phyloP scores from a whole-genome alignment of 495 filamentous ascomycete genomes.

The Neurospora africana region DNA sequence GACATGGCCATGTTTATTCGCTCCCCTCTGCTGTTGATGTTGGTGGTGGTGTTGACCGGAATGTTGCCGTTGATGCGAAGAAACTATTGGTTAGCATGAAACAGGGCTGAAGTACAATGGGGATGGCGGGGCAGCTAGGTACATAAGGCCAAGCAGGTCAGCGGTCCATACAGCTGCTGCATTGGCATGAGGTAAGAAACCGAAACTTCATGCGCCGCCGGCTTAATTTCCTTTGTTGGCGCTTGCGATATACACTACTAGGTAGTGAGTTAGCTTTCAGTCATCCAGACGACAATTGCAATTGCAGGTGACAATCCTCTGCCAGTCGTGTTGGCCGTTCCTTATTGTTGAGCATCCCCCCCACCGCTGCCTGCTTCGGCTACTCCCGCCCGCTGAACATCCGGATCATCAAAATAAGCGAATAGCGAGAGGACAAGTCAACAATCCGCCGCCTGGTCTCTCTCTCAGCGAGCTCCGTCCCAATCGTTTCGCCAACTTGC shows the following conservation, averaged over 20 bases:
- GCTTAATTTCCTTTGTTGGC: background rate
- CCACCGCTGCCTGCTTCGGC: background rate
- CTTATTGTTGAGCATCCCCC: background rate
- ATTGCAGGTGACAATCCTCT: background rate
- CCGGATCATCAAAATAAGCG: background rate
- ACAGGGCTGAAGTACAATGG: background rate
- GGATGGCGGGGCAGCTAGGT: background rate
- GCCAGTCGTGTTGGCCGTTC: background rate
- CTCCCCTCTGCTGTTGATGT: background rate
- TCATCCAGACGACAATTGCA: background rate
- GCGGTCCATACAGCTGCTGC: background rate
- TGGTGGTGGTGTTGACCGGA: background rate
- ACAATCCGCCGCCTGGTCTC: background rate
- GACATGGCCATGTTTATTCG: background rate
- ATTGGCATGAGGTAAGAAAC: background rate
- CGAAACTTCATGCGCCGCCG: background rate
- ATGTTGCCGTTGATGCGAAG: background rate
- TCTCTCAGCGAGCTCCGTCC: background rate
- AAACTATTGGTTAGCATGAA: background rate
- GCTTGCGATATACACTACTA: background rate
- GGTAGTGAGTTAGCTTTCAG: background rate
- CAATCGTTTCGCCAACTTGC: background rate
- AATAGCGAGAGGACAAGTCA: background rate
- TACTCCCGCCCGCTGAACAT: background rate
- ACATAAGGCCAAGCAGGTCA: background rate